A percentile compares a stretch with the other conserved stretches of the same genome.
Evolutionary conservation across 805 yeast species (phyloP).

Genomic region (Suhomyces sp.): DNA sequence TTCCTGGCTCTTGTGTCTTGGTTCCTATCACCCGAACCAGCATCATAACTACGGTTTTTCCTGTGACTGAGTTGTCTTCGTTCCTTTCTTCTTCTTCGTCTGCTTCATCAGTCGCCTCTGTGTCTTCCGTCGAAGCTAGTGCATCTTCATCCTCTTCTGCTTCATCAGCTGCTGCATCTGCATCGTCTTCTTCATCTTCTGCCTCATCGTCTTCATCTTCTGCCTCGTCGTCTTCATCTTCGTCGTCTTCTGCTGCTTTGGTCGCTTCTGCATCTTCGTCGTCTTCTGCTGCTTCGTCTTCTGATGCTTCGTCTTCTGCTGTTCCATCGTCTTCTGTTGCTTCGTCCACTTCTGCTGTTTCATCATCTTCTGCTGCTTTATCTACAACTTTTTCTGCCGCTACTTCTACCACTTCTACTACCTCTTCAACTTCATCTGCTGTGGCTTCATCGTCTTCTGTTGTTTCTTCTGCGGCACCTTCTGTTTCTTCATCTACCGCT

Average conservation of each 20-base stretch:
- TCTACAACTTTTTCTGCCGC: neutral
- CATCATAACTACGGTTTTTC: too few relatives aligned
- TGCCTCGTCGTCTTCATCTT: too few relatives aligned
- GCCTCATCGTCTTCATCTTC: too few relatives aligned
- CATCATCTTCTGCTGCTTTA: neutral
- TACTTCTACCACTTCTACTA: neutral
- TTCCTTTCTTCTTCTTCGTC: neutral
- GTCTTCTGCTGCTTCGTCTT: too few relatives aligned
- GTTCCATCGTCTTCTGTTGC: conserved; percentile 1
- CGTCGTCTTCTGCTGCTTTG: too few relatives aligned
- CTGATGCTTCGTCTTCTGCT: neutral
- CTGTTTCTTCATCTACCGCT: too few relatives aligned
- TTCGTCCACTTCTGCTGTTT: neutral
- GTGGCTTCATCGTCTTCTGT: neutral
- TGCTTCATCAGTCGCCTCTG: neutral
- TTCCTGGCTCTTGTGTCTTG: too few relatives aligned
- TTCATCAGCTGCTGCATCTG: neutral
- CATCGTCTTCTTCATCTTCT: neutral
- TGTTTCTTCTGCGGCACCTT: neutral
- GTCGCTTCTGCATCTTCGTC: too few relatives aligned
- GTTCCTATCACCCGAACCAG: too few relatives aligned
- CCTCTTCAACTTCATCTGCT: neutral
- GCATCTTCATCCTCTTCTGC: neutral
- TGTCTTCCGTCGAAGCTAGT: neutral
- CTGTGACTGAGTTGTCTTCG: too few relatives aligned